These are phyloP conservation scores for Cutaneotrichosporon cavernicola DNA, from an alignment of 1,284 basidiomycete species.

Conservation along the genomic window DNA sequence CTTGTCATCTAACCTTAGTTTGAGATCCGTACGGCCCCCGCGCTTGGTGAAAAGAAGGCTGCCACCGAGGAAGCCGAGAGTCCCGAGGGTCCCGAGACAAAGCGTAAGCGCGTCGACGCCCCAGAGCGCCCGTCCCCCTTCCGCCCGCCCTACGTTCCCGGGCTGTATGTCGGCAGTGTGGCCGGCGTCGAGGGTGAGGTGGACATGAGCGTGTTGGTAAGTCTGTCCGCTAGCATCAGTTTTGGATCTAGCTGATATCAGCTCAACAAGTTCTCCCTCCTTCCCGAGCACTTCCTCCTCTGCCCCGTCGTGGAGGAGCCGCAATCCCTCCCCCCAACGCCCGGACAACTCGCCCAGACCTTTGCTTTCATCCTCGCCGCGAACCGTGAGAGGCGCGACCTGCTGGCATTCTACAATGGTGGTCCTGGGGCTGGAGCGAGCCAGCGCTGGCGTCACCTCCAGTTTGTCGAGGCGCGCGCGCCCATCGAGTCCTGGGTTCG, in stretches of 20 bases:
- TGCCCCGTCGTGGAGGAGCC: constrained; percentile 48
- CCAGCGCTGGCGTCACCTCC: constrained; percentile 81
- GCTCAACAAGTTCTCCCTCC: constrained; percentile 64
- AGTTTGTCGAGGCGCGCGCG: constrained; percentile 69
- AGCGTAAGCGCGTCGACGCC: constrained; percentile 35
- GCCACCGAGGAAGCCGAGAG: constrained; percentile 3
- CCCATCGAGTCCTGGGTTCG: constrained; percentile 71
- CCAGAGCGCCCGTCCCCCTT: constrained; percentile 62
- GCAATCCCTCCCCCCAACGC: constrained; percentile 73
- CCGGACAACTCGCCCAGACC: constrained; percentile 69
- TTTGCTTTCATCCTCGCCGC: constrained; percentile 71
- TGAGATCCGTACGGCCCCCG: constrained; percentile 75
- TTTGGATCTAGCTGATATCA: constrained; percentile 15
- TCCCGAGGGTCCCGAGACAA: constrained; percentile 28
- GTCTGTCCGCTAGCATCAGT: constrained; percentile 35
- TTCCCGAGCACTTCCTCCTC: constrained; percentile 75
- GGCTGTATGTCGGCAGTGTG: constrained; percentile 70
- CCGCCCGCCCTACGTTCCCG: constrained; percentile 71
- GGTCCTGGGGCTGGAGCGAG: constrained; percentile 79
- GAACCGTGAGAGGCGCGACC: constrained; percentile 55
- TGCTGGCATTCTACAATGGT: constrained; percentile 84
- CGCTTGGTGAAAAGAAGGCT: constrained; percentile 66
- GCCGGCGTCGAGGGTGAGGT: constrained; percentile 62
- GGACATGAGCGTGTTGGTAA: constrained; percentile 71
- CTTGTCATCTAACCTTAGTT: constrained; percentile 58